phyloP scores from a whole-genome alignment of 192 early-diverging fungal genomes.

The Coemansia guatemalensis region DNA sequence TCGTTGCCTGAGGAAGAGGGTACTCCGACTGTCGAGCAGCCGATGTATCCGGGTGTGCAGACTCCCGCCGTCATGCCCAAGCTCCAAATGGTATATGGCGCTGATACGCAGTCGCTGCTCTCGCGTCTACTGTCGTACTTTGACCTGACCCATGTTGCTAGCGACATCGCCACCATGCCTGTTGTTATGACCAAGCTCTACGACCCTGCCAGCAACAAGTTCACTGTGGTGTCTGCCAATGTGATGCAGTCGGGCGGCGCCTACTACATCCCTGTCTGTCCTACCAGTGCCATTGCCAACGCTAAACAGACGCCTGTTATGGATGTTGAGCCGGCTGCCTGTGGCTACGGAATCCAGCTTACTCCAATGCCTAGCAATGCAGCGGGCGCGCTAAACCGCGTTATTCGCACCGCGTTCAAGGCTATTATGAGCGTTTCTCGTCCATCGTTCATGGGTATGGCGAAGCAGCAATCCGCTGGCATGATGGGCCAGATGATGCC shows the following conservation, averaged over 20 bases:
- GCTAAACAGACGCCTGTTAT: neutral
- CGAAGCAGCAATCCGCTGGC: no score
- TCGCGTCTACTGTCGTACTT: constrained; percentile 22
- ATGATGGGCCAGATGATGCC: no score
- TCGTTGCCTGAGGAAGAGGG: neutral
- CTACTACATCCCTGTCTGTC: constrained; percentile 26
- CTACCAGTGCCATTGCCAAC: neutral
- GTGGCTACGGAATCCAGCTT: constrained; percentile 24
- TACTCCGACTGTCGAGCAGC: neutral
- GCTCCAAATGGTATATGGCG: neutral
- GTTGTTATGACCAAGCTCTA: constrained; percentile 11
- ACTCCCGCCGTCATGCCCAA: neutral
- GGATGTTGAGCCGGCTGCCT: constrained; percentile 3
- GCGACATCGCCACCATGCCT: neutral
- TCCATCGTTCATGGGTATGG: neutral
- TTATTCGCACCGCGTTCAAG: constrained; percentile 9
- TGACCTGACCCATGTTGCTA: constrained; percentile 14
- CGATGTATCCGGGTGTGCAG: neutral
- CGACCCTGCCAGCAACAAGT: constrained; percentile 14
- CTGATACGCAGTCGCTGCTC: constrained; percentile 7
- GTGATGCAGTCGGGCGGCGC: constrained; percentile 18
- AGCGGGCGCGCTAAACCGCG: neutral
- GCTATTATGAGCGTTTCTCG: neutral
- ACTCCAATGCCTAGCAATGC: constrained; percentile 22
- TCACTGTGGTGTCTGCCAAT: constrained; percentile 9